Percentiles rank a stretch among this genome's conserved stretches.
These are phyloP conservation scores for Chlorokybus atmophyticus DNA, from an alignment of 139 green algal genomes.

Conservation along the genomic window DNA sequence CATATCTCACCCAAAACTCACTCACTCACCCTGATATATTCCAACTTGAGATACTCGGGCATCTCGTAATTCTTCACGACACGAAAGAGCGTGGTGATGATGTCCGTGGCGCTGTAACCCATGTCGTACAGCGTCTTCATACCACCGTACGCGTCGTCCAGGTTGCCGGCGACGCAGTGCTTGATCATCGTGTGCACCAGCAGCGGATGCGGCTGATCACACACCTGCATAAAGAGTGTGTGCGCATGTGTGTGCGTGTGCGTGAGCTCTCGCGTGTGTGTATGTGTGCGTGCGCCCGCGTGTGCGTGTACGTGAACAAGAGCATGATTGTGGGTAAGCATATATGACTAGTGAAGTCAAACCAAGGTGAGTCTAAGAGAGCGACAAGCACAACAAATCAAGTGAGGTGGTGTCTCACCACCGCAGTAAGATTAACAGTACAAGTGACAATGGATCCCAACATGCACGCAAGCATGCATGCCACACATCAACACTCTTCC, in stretches of 20 bases:
- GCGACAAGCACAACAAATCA: too few species aligned
- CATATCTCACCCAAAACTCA: neutral
- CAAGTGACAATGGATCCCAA: neutral
- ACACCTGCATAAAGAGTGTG: constrained; percentile 54
- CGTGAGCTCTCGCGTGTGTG: too few species aligned
- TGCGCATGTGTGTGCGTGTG: too few species aligned
- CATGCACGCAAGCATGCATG: neutral
- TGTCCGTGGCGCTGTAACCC: constrained; percentile 79
- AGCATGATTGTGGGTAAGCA: too few species aligned
- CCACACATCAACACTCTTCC: too few species aligned
- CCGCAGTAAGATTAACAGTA: too few species aligned
- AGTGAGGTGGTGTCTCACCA: too few species aligned
- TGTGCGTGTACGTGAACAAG: too few species aligned
- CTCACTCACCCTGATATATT: constrained; percentile 62
- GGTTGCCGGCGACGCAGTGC: constrained; percentile 44
- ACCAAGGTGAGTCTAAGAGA: neutral
- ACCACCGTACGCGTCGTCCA: constrained; percentile 64
- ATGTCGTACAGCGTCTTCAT: constrained; percentile 70
- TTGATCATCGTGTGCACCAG: constrained; percentile 62
- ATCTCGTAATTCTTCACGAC: constrained; percentile 64
- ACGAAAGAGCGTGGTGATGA: constrained; percentile 93
- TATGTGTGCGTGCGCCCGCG: too few species aligned
- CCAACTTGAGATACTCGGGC: constrained; percentile 89
- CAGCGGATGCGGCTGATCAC: constrained; percentile 92
- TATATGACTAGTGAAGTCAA: neutral